Conservation (phyloP, 2,329 filamentous ascomycete species). For the Byssochlamys sp. region DNA sequence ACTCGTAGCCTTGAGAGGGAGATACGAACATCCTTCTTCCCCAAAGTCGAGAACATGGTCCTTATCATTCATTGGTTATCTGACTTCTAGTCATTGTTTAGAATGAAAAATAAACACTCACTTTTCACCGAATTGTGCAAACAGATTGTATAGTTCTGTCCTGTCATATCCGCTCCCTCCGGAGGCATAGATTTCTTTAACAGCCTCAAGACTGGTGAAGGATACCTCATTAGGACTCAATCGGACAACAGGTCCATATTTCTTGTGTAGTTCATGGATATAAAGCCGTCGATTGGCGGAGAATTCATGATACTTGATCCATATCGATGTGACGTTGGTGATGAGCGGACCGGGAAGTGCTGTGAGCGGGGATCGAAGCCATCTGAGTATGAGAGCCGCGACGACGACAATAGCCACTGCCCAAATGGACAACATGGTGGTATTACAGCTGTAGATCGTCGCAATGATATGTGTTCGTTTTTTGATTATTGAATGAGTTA, state of each 20-base stretch:
- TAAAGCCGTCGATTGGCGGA: conserved; percentile 17
- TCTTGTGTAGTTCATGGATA: conserved; percentile 18
- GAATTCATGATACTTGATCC: conserved; percentile 24
- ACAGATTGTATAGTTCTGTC: conserved; percentile 26
- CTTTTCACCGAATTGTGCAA: conserved; percentile 19
- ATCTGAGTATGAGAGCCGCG: not conserved
- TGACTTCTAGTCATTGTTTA: not conserved
- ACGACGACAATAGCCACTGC: not conserved
- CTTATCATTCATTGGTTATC: conserved; percentile 6
- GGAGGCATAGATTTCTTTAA: conserved; percentile 23
- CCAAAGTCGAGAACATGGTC: conserved; percentile 31
- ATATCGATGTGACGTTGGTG: conserved; percentile 18
- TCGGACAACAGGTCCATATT: conserved; percentile 20
- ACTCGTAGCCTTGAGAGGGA: not conserved
- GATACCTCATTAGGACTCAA: conserved; percentile 23
- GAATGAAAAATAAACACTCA: conserved; percentile 1
- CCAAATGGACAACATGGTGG: not conserved
- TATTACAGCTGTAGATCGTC: not conserved
- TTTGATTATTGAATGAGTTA: not conserved
- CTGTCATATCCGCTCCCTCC: conserved; percentile 30
- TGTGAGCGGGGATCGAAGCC: not conserved
- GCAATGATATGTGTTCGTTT: not conserved
- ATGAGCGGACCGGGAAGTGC: conserved; percentile 22
- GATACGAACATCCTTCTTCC: conserved; percentile 12
- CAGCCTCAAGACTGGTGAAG: conserved; percentile 18